These are phyloP conservation scores for Nannochloropsis gaditana DNA, from an alignment of 108 stramenopile genomes.

Conservation along the genomic window DNA sequence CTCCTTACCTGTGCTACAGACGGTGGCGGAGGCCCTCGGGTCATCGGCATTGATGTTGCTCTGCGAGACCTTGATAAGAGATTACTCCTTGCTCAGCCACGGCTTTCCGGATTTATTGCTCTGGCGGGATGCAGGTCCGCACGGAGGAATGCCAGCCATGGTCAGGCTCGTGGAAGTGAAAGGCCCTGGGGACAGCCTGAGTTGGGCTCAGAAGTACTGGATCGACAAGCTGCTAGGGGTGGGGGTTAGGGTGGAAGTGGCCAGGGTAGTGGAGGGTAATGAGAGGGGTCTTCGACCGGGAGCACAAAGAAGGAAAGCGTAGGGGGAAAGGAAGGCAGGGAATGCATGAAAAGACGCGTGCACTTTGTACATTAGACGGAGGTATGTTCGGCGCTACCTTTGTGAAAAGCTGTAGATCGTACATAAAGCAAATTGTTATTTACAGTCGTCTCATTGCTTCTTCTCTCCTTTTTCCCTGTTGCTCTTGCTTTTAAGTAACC, in stretches of 20 bases:
- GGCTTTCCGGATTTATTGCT: conserved; percentile 48
- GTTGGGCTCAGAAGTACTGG: conserved; percentile 43
- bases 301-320: background rate
- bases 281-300: background rate
- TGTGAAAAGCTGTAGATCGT: no score
- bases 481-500: no score
- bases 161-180: conserved; percentile 33
- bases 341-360: background rate
- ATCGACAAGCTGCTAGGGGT: conserved; percentile 37
- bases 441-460: no score
- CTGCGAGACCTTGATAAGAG: conserved; percentile 28
- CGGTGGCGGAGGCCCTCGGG: background rate
- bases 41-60: conserved; percentile 13
- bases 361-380: background rate
- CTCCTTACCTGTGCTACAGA: background rate
- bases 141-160: background rate
- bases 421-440: no score
- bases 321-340: background rate
- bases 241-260: conserved; percentile 34
- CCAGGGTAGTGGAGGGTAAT: conserved; percentile 22
- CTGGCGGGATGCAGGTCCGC: conserved; percentile 22
- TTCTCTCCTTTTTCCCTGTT: no score
- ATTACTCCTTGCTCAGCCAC: conserved; percentile 46
- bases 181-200: conserved; percentile 45
- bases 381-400: no score